phyloP scores from a whole-genome alignment of 2,329 filamentous ascomycete genomes.

The Ophiostoma sp. region DNA sequence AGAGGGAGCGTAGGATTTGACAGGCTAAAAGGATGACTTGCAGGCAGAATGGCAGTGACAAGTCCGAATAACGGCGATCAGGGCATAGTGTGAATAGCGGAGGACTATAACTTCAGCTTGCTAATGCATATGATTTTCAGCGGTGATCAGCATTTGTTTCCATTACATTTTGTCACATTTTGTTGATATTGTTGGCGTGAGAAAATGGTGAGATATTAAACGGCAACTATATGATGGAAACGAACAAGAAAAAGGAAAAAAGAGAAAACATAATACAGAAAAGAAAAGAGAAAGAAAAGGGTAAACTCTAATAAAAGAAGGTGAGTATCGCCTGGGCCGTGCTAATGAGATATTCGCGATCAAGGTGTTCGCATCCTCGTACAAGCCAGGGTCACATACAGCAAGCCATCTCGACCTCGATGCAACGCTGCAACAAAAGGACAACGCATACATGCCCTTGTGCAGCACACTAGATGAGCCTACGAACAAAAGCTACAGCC shows the following conservation, averaged over 20 bases:
- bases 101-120: too few relatives aligned
- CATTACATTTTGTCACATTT: not conserved
- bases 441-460: slow-evolving; percentile 11
- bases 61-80: too few relatives aligned
- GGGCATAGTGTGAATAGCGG: too few relatives aligned
- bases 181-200: not conserved
- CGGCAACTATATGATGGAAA: not conserved
- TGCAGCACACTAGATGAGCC: not conserved
- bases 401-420: not conserved
- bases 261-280: not conserved
- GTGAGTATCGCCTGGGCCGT: not conserved
- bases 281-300: not conserved
- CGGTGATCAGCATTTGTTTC: not conserved
- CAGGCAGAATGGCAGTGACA: too few relatives aligned
- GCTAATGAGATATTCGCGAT: not conserved
- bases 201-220: not conserved
- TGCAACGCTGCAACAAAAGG: slow-evolving; percentile 7
- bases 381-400: not conserved
- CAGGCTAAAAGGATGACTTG: too few relatives aligned
- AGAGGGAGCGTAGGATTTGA: too few relatives aligned
- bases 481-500: not conserved
- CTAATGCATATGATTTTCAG: not conserved
- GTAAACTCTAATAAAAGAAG: not conserved
- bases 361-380: not conserved
- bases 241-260: not conserved